Evolutionary conservation across 768 basidiomycete species (phyloP), one percentile per base, ranked within the genome.

Genomic region (Leccinum subgranulosum): DNA sequence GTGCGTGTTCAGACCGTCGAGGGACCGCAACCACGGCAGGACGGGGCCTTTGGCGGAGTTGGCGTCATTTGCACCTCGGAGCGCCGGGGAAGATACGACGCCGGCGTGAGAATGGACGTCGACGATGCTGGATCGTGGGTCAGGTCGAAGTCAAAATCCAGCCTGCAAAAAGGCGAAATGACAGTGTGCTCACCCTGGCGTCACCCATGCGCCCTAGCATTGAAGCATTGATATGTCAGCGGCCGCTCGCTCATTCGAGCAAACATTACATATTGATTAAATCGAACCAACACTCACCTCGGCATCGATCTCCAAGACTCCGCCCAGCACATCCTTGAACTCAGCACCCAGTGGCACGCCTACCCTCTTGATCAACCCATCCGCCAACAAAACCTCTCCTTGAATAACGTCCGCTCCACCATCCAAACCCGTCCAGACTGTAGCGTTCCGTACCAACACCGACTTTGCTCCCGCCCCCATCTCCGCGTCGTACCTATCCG

Each of bases 1-100:
- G 56, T 88, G 88, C 0, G 87, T 90, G 68, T 92, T 90, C 60
- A 92, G 66, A 0, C 81, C 88, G 59, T 92, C 88, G 19, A 91
- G 70, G 11, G 83, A 84, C 33, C 88, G 79, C 11, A 92, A 71
- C 84, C 84, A 88, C 3, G 87, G 85, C 29, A 79, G 70, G 14
- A 81, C 11, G 27, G 54, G 55, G 7, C 63, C 28, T 8, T 82
- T 76, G 11, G 60, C 29, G 2, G 87, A 89, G 67, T 88, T 87
- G 14, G 64, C 70, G 58, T 91, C 90, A 0, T 57, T 50, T 1
- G 83, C 76, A 34, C 84, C 80, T 3, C 14, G 6, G 1, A 82
- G 69, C 0, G 3, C 31, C 0, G 83, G 82, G 0, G 73, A 56
- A 2, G 76, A 59, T 36, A 49, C 63, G 6, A 82, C 80, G 5